Base-by-base conservation (phyloP, 2,329 filamentous ascomycete species). In the Aspergillus caelatus region DNA sequence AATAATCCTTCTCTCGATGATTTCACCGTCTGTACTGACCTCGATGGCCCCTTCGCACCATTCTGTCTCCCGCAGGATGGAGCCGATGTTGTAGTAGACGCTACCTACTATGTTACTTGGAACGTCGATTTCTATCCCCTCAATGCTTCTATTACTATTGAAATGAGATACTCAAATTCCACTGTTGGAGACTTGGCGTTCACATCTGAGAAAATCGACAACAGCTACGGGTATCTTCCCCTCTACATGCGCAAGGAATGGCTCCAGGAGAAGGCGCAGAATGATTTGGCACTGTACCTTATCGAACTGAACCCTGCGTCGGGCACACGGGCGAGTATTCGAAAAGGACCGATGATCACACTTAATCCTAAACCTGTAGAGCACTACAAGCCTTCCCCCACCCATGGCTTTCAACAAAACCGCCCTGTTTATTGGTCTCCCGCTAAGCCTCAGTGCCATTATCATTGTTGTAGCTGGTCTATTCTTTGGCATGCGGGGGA, bases 381-480 rank as follows among this genome's bases (percentile, higher is more conserved):
- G 30, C 78, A 81, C 64, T 74, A 75, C 65, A 66, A 70, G 41
- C 73, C 77, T 26, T 73, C 77, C 1, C 74, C 75, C 4, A n/a
- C 68, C 65, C 26, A 67, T 67, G 14, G 66, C 67, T 12, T 69
- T 69, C 45, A 75, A 72, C 46, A 78, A 76, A 50, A 56, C 75
- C 4, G 79, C 75, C 10, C 69, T 82, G n/a, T 69, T 73, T 56
- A 75, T 82, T 57, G 81, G 80, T 19, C 67, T 83, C 8, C 81
- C 81, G 0, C 70, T 82, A 26, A 73, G 71, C 16, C 67, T 82
- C 10, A 74, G 71, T 23, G 73, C 78, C 56, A 67, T 81, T 21
- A 57, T 78, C 19, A 39, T 78, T 19, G 74, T 81, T 39, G 67
- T 78, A 16, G 62, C 72, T n/a, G 78, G 75, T 3, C 64, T 81